Percentiles rank a stretch among this genome's conserved stretches.
Conservation (phyloP, 176 grass and related monocot genomes). For the Raddia distichophylla region DNA sequence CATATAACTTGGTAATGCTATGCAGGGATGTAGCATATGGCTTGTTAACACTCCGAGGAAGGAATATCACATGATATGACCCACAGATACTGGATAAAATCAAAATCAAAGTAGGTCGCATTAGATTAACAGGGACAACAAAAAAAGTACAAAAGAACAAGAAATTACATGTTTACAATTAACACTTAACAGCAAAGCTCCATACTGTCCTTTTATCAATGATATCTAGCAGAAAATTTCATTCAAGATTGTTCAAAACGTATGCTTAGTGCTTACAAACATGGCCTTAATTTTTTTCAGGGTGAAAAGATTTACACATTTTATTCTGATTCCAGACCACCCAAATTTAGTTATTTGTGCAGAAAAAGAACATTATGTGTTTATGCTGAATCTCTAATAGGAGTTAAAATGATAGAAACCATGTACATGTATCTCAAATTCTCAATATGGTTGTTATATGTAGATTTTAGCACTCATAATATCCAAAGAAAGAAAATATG, state of each 20-base stretch:
- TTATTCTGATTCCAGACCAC: not conserved
- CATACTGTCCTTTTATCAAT: not conserved
- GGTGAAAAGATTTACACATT: not conserved
- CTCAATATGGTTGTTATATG: not conserved
- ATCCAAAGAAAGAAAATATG: not conserved
- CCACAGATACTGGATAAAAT: not conserved
- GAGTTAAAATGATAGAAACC: not conserved
- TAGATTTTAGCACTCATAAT: slow-evolving; percentile 17
- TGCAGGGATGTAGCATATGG: not conserved
- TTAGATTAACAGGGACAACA: not conserved
- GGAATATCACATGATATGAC: not conserved
- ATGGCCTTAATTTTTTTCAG: not conserved
- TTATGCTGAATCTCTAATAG: slow-evolving; percentile 8
- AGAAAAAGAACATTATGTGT: slow-evolving; percentile 11
- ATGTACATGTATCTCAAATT: not conserved
- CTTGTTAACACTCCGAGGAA: not conserved
- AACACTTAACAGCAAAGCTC: not conserved
- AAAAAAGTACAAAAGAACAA: not conserved
- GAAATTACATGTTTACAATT: not conserved
- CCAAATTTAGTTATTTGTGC: slow-evolving; percentile 21
- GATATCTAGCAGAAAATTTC: not conserved
- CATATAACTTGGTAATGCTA: not conserved
- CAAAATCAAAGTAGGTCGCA: not conserved
- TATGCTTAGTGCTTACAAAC: not conserved
- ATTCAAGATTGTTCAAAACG: slow-evolving; percentile 14